A percentile compares a stretch with the other conserved stretches of the same genome.
Conservation (phyloP, 148 eudicot species). For the Rhododendron griersonianum region DNA sequence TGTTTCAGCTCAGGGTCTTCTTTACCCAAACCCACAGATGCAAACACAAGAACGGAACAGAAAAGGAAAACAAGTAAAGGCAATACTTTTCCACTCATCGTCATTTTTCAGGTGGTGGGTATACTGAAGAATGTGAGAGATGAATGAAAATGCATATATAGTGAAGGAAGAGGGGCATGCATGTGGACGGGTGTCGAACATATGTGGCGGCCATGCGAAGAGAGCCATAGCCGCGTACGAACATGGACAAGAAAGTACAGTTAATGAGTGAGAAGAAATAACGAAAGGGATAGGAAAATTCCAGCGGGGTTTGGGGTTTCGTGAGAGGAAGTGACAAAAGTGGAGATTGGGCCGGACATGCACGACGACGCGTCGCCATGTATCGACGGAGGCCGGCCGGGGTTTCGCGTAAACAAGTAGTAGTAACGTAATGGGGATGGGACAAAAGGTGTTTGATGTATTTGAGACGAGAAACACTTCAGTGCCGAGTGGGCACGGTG, state of each 20-base stretch:
- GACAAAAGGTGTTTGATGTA: background rate
- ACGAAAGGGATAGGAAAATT: background rate
- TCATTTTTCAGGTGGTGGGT: background rate
- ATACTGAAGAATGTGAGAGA: background rate
- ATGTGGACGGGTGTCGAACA: background rate
- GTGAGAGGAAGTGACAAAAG: background rate
- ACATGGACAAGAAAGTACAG: background rate
- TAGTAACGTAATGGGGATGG: background rate
- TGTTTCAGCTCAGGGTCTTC: conserved; percentile 38
- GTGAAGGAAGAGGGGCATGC: background rate
- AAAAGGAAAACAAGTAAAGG: conserved; percentile 9
- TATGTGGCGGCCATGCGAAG: background rate
- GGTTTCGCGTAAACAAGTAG: background rate
- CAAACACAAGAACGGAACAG: background rate
- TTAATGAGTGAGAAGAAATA: background rate
- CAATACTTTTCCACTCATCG: background rate
- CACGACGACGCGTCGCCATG: conserved; percentile 9
- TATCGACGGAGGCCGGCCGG: background rate
- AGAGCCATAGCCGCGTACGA: background rate
- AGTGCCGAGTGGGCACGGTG: no score
- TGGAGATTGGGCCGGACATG: background rate
- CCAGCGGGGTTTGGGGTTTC: background rate
- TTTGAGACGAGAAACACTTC: no score
- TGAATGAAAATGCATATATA: background rate
- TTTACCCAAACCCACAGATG: background rate